Percentiles rank a stretch among this genome's conserved stretches.
Conservation (phyloP, 164 flowering plant genomes). For the Taxillus chinensis region DNA sequence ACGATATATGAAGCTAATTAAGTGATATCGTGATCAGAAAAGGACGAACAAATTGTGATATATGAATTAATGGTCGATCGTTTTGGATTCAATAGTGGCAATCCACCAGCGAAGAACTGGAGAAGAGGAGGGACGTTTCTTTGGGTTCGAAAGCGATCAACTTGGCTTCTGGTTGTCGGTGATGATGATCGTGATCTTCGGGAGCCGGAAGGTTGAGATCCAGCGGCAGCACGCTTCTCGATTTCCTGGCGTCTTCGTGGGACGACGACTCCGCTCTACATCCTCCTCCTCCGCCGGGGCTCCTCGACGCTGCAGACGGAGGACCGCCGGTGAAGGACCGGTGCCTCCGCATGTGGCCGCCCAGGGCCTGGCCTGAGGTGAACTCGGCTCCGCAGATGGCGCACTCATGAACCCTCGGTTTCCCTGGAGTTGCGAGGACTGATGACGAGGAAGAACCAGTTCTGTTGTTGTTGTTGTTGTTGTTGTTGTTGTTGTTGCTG, state of each 20-base stretch:
- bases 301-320: no score
- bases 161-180: neutral
- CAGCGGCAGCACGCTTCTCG: slow-evolving; percentile 21
- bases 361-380: slow-evolving; percentile 57
- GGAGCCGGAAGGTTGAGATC: slow-evolving; percentile 57
- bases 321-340: slow-evolving; percentile 11
- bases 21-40: no score
- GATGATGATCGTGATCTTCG: slow-evolving; percentile 12
- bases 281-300: no score
- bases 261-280: neutral
- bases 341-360: slow-evolving; percentile 64
- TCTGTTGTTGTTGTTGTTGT: slow-evolving; percentile 6
- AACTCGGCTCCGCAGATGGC: slow-evolving; percentile 52
- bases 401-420: slow-evolving; percentile 40
- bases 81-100: neutral
- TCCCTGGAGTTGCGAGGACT: neutral
- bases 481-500: neutral
- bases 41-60: no score
- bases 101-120: neutral
- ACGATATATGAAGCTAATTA: no score
- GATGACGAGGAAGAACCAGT: neutral
- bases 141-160: neutral
- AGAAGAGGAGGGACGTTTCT: neutral
- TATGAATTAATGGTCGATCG: no score
- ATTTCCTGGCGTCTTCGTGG: slow-evolving; percentile 11